These are phyloP conservation scores for Linnemannia hyalina DNA, from an alignment of 192 early-diverging fungal species.

Conservation along the genomic window DNA sequence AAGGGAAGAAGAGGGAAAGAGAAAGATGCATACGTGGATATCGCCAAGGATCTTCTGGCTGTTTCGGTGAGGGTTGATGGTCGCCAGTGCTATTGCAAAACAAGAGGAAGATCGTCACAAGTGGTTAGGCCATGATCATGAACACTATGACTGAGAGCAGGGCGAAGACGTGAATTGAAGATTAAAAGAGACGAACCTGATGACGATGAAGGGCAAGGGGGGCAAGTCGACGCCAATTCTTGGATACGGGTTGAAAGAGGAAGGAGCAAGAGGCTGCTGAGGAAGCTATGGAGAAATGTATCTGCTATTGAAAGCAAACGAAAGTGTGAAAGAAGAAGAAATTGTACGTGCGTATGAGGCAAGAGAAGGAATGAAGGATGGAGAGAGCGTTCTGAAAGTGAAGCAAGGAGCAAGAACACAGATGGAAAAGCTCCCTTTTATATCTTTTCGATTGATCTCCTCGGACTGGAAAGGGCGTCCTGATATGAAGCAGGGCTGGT, in stretches of 20 bases:
- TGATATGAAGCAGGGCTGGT: background rate
- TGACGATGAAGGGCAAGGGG: slow-evolving; percentile 23
- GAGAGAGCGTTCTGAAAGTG: background rate
- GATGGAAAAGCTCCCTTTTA: background rate
- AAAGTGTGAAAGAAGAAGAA: background rate
- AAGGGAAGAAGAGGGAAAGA: background rate
- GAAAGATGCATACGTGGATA: background rate
- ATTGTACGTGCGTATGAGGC: background rate
- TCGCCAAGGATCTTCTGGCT: slow-evolving; percentile 13
- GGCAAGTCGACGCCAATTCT: slow-evolving; percentile 54
- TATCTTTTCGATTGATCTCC: background rate
- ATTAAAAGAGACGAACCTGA: slow-evolving; percentile 2
- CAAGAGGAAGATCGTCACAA: background rate
- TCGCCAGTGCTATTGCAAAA: slow-evolving; percentile 33
- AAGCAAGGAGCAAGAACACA: background rate
- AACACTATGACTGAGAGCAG: background rate
- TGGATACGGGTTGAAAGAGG: slow-evolving; percentile 34
- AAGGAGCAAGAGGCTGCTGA: background rate
- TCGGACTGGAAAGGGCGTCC: background rate
- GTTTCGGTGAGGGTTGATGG: slow-evolving; percentile 11
- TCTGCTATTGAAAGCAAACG: background rate
- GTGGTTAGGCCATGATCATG: background rate
- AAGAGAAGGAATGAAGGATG: background rate
- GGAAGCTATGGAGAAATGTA: background rate
- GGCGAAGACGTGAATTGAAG: background rate